phyloP scores from a whole-genome alignment of 495 filamentous ascomycete species.

The Parmelia sp. region DNA sequence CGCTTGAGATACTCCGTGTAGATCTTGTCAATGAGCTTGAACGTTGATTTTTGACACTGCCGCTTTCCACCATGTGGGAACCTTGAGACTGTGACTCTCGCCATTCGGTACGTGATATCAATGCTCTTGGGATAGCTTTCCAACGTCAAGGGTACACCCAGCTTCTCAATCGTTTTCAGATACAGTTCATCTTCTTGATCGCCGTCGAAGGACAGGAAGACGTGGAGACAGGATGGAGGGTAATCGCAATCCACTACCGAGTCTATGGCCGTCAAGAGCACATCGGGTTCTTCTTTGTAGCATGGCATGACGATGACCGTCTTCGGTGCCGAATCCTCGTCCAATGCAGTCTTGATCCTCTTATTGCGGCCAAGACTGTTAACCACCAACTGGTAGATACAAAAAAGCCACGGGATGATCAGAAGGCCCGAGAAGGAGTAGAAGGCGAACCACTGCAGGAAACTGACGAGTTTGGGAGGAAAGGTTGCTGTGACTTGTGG shows the following conservation, averaged over 20 bases:
- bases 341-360: constrained; percentile 74
- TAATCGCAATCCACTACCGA: constrained; percentile 95
- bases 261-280: constrained; percentile 83
- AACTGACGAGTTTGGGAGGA: constrained; percentile 55
- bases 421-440: constrained; percentile 86
- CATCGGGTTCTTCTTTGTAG: constrained; percentile 84
- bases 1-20: constrained; percentile 83
- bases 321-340: constrained; percentile 83
- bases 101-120: constrained; percentile 76
- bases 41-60: constrained; percentile 88
- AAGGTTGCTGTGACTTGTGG: constrained; percentile 61
- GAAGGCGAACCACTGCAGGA: constrained; percentile 94
- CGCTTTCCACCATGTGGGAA: constrained; percentile 93
- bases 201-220: constrained; percentile 95
- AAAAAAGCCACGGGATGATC: constrained; percentile 86
- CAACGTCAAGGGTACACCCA: constrained; percentile 74
- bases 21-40: constrained; percentile 89
- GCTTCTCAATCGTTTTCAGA: constrained; percentile 76
- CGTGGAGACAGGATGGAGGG: constrained; percentile 84
- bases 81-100: constrained; percentile 83
- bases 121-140: constrained; percentile 83
- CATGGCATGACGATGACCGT: constrained; percentile 97
- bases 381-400: constrained; percentile 82
- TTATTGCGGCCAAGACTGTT: constrained; percentile 75
- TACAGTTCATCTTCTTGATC: constrained; percentile 84